Base-by-base conservation (phyloP, 768 basidiomycete species). In the Chalciporus piperatus region DNA sequence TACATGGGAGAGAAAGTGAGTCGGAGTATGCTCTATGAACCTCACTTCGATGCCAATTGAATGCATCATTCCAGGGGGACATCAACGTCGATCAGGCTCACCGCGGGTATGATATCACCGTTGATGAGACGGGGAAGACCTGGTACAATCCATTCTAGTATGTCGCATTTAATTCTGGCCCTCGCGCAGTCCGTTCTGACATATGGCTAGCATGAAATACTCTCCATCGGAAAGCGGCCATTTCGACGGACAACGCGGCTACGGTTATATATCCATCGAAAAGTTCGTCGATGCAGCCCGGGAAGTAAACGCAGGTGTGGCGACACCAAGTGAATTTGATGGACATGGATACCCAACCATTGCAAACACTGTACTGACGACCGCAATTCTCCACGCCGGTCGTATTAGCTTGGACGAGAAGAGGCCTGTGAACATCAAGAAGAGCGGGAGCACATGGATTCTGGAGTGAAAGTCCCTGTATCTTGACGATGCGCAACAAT, bases 91-190 rank as follows among this genome's bases (percentile, higher is more conserved):
- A 96, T 75, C 94, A 96, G 70, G 92, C 93, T 38, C 91, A 92
- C 68, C 85, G 92, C 66, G 94, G 94, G 8, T 96, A 96, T 74
- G 89, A 92, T 65, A 80, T 92, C 60, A 92, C 90, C 22, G 76
- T 85, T 42, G 93, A 96, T 64, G 89, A 90, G 41, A 81, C 79
- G 13, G 92, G 93, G 42, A 92, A 92, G 72, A 71, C 81, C 22
- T 89, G 82, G 85, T 87, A 85, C 70, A 94, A 95, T 70, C 92
- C 92, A 19, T 92, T 92, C 80, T 92, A 92, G 89, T 90, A 70
- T 58, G 89, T 78, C 28, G 8, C 48, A 37, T n/a, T n/a, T 4
- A 1, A 13, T 45, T 17, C 50, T 17, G 10, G 42, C 22, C 32
- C 35, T 37, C 8, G 35, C 6, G n/a, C 35, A 16, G 10, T n/a